phyloP scores from a whole-genome alignment of 371 early-diverging fungal genomes.

The Fennellomyces sp. region DNA sequence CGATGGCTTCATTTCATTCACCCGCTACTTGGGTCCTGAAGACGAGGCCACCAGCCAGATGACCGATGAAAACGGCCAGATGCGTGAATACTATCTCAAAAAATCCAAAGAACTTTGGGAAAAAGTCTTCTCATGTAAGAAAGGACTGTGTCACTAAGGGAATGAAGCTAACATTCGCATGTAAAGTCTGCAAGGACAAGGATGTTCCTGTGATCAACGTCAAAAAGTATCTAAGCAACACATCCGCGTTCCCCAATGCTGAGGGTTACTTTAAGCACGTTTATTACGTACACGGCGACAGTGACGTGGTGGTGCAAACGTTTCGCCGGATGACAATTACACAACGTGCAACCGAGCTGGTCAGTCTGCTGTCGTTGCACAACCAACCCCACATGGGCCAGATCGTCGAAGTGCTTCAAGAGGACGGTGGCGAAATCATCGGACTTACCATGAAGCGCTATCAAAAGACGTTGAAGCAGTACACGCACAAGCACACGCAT shows the following conservation, averaged over 20 bases:
- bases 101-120: conserved; percentile 17
- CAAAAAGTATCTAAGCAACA: conserved; percentile 28
- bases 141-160: too few relatives aligned
- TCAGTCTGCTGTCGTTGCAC: conserved; percentile 31
- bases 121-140: conserved; percentile 14
- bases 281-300: conserved; percentile 30
- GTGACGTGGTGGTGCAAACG: conserved; percentile 40
- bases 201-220: conserved; percentile 30
- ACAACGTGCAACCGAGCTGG: conserved; percentile 47
- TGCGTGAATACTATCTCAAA: conserved; percentile 12
- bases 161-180: background rate
- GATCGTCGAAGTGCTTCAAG: conserved; percentile 42
- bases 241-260: conserved; percentile 34
- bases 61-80: background rate
- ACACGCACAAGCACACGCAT: conserved; percentile 55
- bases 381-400: conserved; percentile 37
- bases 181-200: conserved; percentile 27
- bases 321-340: conserved; percentile 47
- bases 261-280: conserved; percentile 54
- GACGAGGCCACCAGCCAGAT: conserved; percentile 13
- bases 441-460: conserved; percentile 55
- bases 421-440: conserved; percentile 38
- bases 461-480: conserved; percentile 61
- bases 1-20: background rate
- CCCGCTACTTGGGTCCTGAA: conserved; percentile 8